Percentiles rank a stretch among this genome's conserved stretches.
These are phyloP conservation scores for Phytomonas francai DNA, from an alignment of 208 protist genomes.

Conservation along the genomic window DNA sequence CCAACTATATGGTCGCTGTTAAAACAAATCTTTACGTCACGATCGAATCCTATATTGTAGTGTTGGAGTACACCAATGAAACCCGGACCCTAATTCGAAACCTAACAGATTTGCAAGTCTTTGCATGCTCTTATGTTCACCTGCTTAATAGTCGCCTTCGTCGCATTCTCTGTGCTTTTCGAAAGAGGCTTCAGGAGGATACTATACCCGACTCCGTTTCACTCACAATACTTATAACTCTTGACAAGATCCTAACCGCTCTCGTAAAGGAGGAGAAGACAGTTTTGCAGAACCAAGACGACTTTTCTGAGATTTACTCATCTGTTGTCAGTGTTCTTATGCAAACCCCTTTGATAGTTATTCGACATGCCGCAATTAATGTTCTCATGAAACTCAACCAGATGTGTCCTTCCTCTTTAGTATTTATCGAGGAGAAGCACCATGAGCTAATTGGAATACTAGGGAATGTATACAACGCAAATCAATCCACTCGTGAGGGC, in stretches of 20 bases:
- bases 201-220: constrained; percentile 54
- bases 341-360: constrained; percentile 48
- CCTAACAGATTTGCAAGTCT: constrained; percentile 80
- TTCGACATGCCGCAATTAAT: constrained; percentile 71
- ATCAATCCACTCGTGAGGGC: constrained; percentile 51
- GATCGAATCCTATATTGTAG: constrained; percentile 77
- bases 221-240: constrained; percentile 69
- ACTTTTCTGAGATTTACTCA: constrained; percentile 69
- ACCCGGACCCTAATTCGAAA: constrained; percentile 61
- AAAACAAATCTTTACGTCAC: constrained; percentile 69
- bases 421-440: constrained; percentile 36
- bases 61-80: constrained; percentile 80
- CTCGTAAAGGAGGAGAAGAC: constrained; percentile 52
- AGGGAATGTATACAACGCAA: constrained; percentile 66
- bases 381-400: constrained; percentile 71
- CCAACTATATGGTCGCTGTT: constrained; percentile 35
- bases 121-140: constrained; percentile 63
- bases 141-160: constrained; percentile 63
- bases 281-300: constrained; percentile 75
- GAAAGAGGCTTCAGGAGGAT: constrained; percentile 50
- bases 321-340: constrained; percentile 56
- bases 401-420: constrained; percentile 41
- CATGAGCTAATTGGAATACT: constrained; percentile 67
- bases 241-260: constrained; percentile 53
- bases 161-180: constrained; percentile 82